Evolutionary conservation across 441 rosid genomes (phyloP).

Genomic region (Mallotus japonicus): DNA sequence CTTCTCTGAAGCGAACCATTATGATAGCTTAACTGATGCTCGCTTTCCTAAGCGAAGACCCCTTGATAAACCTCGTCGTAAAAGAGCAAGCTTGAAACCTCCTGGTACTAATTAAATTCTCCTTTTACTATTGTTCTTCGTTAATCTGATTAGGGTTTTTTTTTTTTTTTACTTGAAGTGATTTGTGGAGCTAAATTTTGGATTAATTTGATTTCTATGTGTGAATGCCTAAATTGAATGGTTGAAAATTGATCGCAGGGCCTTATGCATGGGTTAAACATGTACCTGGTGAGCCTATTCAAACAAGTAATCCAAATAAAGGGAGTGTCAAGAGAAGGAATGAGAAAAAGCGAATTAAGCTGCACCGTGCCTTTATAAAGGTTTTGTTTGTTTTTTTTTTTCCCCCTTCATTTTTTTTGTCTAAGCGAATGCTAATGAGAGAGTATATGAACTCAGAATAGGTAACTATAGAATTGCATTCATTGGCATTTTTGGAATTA

Average conservation of each 20-base stretch:
- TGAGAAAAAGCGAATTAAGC: slow-evolving; percentile 71
- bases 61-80: slow-evolving; percentile 62
- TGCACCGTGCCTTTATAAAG: slow-evolving; percentile 60
- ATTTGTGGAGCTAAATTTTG: too few species aligned
- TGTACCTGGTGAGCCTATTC: slow-evolving; percentile 71
- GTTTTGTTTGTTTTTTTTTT: too few species aligned
- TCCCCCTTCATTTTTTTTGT: not conserved
- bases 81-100: slow-evolving; percentile 59
- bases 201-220: too few species aligned
- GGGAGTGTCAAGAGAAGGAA: slow-evolving; percentile 86
- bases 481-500: too few species aligned
- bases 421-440: too few species aligned
- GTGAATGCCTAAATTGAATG: slow-evolving; percentile 9
- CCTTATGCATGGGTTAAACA: slow-evolving; percentile 80
- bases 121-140: too few species aligned
- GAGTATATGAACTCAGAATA: too few species aligned
- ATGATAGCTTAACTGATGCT: slow-evolving; percentile 61
- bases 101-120: slow-evolving; percentile 37
- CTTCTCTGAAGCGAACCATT: slow-evolving; percentile 25
- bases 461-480: too few species aligned
- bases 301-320: slow-evolving; percentile 69
- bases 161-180: too few species aligned
- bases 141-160: too few species aligned
- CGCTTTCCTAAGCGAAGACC: slow-evolving; percentile 80
- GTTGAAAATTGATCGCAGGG: slow-evolving; percentile 43